A percentile compares a stretch with the other conserved stretches of the same genome.
These are phyloP conservation scores for Leccinum obscurum DNA, from an alignment of 768 basidiomycete species.

Conservation along the genomic window DNA sequence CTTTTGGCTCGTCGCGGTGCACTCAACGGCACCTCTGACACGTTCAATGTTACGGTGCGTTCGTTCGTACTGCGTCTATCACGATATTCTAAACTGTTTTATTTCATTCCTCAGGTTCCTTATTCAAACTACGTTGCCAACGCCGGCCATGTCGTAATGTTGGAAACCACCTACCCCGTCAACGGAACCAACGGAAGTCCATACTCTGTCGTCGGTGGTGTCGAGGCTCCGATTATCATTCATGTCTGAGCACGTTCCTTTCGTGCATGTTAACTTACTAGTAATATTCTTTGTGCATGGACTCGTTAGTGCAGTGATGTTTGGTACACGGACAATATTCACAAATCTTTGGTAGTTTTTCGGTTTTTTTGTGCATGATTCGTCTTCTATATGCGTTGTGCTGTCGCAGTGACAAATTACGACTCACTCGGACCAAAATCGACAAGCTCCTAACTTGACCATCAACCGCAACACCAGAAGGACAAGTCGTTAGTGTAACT, in stretches of 20 bases:
- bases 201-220: background rate
- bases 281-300: no score
- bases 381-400: no score
- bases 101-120: constrained; percentile 20
- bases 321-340: no score
- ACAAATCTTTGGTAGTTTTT: no score
- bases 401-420: no score
- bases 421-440: no score
- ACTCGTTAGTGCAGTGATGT: no score
- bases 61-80: background rate
- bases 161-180: constrained; percentile 27
- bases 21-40: background rate
- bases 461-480: no score
- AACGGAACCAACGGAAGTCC: constrained; percentile 11
- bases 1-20: constrained; percentile 15
- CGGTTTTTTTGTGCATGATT: no score
- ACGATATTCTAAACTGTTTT: background rate
- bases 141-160: constrained; percentile 10
- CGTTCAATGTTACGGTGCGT: background rate
- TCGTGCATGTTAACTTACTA: background rate
- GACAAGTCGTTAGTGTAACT: no score
- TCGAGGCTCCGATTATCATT: constrained; percentile 16
- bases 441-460: no score
- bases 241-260: constrained; percentile 8
- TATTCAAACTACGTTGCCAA: constrained; percentile 20